phyloP scores from a whole-genome alignment of 805 yeast genomes.

The Brettanomyces custersianus region DNA sequence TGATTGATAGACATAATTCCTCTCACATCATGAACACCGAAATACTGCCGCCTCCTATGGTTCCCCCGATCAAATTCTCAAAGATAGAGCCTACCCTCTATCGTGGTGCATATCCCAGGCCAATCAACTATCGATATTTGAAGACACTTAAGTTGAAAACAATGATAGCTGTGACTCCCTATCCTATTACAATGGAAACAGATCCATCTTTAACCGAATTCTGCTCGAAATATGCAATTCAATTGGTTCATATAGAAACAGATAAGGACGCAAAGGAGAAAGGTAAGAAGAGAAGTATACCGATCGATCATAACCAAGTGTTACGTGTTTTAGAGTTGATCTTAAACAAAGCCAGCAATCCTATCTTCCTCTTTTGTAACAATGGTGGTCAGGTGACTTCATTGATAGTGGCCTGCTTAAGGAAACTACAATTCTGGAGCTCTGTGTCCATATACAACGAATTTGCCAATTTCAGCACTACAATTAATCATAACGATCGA shows the following conservation, averaged over 20 bases:
- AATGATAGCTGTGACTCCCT: conserved; percentile 73
- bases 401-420: conserved; percentile 73
- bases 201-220: conserved; percentile 46
- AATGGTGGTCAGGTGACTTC: conserved; percentile 88
- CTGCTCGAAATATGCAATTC: conserved; percentile 45
- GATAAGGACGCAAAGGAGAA: conserved; percentile 54
- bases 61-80: conserved; percentile 76
- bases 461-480: conserved; percentile 66
- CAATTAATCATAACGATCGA: conserved; percentile 75
- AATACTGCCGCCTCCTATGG: conserved; percentile 18
- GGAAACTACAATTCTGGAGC: conserved; percentile 84
- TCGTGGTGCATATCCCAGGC: conserved; percentile 84
- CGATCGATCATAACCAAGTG: conserved; percentile 60
- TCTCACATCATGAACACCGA: background rate
- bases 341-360: conserved; percentile 50
- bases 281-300: conserved; percentile 77
- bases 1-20: too few relatives aligned
- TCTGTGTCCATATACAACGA: conserved; percentile 81
- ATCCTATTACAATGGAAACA: conserved; percentile 47
- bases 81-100: conserved; percentile 61
- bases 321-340: conserved; percentile 51
- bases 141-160: conserved; percentile 57
- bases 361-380: conserved; percentile 76
- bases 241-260: conserved; percentile 58
- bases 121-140: conserved; percentile 61